A percentile compares a stretch with the other conserved stretches of the same genome.
Conservation (phyloP, 179 eudicot species). For the Sideroxylon spinosum region DNA sequence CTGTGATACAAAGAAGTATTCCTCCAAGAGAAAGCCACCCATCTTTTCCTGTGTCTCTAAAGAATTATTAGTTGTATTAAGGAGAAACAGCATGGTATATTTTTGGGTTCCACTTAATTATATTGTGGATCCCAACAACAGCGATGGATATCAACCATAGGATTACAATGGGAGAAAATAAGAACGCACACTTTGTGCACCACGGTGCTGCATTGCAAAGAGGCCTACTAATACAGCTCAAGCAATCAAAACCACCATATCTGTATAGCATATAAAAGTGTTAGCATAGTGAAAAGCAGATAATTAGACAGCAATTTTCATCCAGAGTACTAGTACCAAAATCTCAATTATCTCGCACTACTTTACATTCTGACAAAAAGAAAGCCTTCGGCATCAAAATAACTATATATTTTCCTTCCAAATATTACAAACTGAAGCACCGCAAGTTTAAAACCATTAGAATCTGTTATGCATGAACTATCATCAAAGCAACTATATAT, state of each 20-base stretch:
- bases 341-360: not conserved
- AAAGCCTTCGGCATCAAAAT: not conserved
- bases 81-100: slow-evolving; percentile 56
- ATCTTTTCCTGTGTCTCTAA: slow-evolving; percentile 34
- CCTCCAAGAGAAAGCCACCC: slow-evolving; percentile 60
- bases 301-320: not conserved
- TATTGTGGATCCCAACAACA: slow-evolving; percentile 51
- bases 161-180: slow-evolving; percentile 57
- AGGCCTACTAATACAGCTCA: slow-evolving; percentile 45
- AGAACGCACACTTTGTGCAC: slow-evolving; percentile 53
- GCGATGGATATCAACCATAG: slow-evolving; percentile 53
- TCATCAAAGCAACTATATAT: no score
- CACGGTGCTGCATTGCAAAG: slow-evolving; percentile 59
- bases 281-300: not conserved
- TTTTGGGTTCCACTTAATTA: slow-evolving; percentile 45
- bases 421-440: no score
- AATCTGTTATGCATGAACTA: not conserved
- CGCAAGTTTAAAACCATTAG: not conserved
- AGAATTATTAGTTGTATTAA: slow-evolving; percentile 47
- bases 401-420: not conserved
- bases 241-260: slow-evolving; percentile 34
- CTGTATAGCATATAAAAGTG: slow-evolving; percentile 21
- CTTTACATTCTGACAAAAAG: not conserved
- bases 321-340: no score
- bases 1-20: slow-evolving; percentile 52